phyloP scores from a whole-genome alignment of 495 filamentous ascomycete genomes.

The Penicillium lividum region DNA sequence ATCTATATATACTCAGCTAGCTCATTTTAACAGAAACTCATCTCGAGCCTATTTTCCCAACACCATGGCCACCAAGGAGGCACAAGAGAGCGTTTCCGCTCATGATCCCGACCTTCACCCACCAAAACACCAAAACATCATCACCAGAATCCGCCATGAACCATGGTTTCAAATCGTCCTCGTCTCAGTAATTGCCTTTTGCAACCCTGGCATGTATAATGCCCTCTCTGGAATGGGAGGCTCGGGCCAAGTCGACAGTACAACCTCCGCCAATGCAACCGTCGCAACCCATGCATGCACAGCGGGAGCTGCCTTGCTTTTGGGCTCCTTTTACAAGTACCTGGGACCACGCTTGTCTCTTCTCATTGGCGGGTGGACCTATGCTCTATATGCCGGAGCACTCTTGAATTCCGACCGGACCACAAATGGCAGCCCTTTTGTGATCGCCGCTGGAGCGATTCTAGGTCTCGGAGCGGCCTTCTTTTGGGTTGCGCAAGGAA shows the following conservation, averaged over 20 bases:
- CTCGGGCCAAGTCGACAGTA: slow-evolving; percentile 48
- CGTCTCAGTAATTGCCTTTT: slow-evolving; percentile 69
- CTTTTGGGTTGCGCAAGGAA: slow-evolving; percentile 55
- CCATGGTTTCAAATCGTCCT: slow-evolving; percentile 46
- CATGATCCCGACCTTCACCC: too few relatives aligned
- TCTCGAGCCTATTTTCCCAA: too few relatives aligned
- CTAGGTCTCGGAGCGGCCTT: slow-evolving; percentile 53
- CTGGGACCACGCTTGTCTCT: slow-evolving; percentile 42
- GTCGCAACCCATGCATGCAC: slow-evolving; percentile 43
- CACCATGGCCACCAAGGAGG: background rate
- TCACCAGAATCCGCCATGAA: background rate
- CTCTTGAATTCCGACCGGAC: slow-evolving; percentile 48
- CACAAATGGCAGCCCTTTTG: slow-evolving; percentile 69
- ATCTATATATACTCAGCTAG: too few relatives aligned
- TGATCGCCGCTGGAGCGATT: slow-evolving; percentile 61
- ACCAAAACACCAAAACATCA: background rate
- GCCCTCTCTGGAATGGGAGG: slow-evolving; percentile 60
- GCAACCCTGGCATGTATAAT: slow-evolving; percentile 84
- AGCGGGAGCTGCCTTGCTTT: slow-evolving; percentile 39
- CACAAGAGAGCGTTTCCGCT: background rate
- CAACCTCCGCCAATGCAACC: slow-evolving; percentile 43
- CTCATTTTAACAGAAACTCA: too few relatives aligned
- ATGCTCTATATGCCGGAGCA: slow-evolving; percentile 43
- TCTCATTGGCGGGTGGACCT: slow-evolving; percentile 46
- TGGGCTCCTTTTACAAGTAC: slow-evolving; percentile 43